Conservation (phyloP, 2,329 filamentous ascomycete species). For the Sporothrix humicola region DNA sequence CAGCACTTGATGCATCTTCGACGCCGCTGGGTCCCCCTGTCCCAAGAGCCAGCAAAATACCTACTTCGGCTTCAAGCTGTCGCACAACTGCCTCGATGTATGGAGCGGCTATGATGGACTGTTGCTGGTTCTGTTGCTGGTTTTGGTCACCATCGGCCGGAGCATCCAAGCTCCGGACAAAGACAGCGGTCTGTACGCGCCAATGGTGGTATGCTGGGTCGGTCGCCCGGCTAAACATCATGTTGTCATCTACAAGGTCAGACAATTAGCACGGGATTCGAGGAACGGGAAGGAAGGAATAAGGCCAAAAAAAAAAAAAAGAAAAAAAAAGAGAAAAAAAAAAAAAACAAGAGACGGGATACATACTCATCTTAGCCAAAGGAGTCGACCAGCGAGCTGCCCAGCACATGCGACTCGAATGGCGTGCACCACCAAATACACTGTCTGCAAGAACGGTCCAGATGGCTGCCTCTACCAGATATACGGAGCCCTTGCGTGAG, state of each 20-base stretch:
- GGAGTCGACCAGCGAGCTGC: constrained; percentile 23
- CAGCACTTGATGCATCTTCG: neutral
- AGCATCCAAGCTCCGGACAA: constrained; percentile 15
- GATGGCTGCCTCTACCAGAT: constrained; percentile 31
- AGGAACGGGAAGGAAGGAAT: too few relatives aligned
- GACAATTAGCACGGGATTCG: neutral
- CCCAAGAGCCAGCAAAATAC: constrained; percentile 12
- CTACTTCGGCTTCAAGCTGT: constrained; percentile 28
- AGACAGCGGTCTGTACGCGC: constrained; percentile 34
- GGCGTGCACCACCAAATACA: constrained; percentile 31
- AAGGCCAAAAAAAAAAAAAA: too few relatives aligned
- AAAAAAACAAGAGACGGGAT: neutral
- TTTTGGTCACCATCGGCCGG: constrained; percentile 4
- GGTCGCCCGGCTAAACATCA: constrained; percentile 16
- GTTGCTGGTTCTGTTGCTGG: constrained; percentile 3
- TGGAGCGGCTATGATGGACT: neutral
- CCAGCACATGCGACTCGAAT: constrained; percentile 35
- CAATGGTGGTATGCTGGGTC: constrained; percentile 34
- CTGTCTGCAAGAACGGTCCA: constrained; percentile 32
- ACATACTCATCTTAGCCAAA: constrained; percentile 27
- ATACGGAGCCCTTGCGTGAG: constrained; percentile 13
- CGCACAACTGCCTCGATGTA: constrained; percentile 26
- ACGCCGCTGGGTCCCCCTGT: neutral
- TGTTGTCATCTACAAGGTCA: constrained; percentile 16
- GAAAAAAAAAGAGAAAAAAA: too few relatives aligned